Conservation (phyloP, 1,139 yeast species). For the Hyphopichia khmerensis region DNA sequence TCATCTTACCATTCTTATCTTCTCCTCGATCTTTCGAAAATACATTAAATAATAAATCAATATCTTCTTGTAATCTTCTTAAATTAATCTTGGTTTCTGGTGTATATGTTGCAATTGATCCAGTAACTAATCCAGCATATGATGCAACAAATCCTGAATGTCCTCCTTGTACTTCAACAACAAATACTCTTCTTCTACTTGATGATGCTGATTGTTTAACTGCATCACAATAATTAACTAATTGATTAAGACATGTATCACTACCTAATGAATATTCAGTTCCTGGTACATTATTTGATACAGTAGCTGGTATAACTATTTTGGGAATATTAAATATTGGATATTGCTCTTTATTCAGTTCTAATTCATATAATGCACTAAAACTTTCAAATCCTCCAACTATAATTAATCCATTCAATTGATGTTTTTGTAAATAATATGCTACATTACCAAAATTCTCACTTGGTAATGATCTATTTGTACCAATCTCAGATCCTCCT, state of each 20-base stretch:
- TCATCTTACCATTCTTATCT: slow-evolving; percentile 73
- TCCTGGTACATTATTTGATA: slow-evolving; percentile 97
- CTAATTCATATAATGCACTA: slow-evolving; percentile 76
- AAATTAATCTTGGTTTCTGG: slow-evolving; percentile 86
- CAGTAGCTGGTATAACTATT: slow-evolving; percentile 91
- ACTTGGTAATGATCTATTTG: slow-evolving; percentile 83
- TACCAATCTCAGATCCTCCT: slow-evolving; percentile 96
- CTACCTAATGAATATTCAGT: slow-evolving; percentile 92
- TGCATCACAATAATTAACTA: slow-evolving; percentile 90
- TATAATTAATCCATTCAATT: slow-evolving; percentile 80
- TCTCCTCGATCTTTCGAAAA: slow-evolving; percentile 79
- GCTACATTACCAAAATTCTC: slow-evolving; percentile 88
- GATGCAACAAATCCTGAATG: slow-evolving; percentile 93
- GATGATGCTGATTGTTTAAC: slow-evolving; percentile 95
- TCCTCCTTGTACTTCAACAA: slow-evolving; percentile 97
- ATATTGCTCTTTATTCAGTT: slow-evolving; percentile 66
- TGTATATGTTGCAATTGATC: slow-evolving; percentile 89
- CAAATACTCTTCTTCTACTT: slow-evolving; percentile 90
- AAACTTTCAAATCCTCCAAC: slow-evolving; percentile 97
- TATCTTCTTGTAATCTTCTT: slow-evolving; percentile 72
- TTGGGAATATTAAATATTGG: slow-evolving; percentile 93
- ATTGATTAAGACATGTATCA: slow-evolving; percentile 89
- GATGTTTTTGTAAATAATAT: slow-evolving; percentile 80
- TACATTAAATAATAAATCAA: slow-evolving; percentile 63
- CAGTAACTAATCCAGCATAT: slow-evolving; percentile 83